Evolutionary conservation across 148 eudicot genomes (phyloP).

Genomic region (Diospyros kaki): DNA sequence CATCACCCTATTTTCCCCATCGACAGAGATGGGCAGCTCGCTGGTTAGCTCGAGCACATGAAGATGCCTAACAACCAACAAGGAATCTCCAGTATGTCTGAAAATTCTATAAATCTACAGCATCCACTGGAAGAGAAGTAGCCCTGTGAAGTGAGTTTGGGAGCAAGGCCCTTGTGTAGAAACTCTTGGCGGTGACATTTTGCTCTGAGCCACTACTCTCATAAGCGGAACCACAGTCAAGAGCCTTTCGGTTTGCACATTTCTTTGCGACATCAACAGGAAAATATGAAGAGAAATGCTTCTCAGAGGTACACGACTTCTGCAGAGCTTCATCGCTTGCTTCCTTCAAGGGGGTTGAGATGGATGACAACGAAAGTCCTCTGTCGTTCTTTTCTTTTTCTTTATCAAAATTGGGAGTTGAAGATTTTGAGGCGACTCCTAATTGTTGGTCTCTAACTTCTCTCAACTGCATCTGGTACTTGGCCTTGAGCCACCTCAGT

Average conservation of each 20-base stretch:
- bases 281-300: constrained; percentile 29
- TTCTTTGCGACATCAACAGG: constrained; percentile 19
- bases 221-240: constrained; percentile 10
- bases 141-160: constrained; percentile 73
- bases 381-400: constrained; percentile 17
- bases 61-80: background rate
- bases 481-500: constrained; percentile 50
- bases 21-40: too few species aligned
- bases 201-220: constrained; percentile 40
- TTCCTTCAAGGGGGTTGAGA: constrained; percentile 16
- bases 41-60: too few species aligned
- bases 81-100: too few species aligned
- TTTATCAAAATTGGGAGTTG: constrained; percentile 11
- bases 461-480: constrained; percentile 49
- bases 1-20: background rate
- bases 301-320: constrained; percentile 21
- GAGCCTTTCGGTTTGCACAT: background rate
- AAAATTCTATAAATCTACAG: constrained; percentile 40
- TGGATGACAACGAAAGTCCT: constrained; percentile 8
- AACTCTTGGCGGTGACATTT: constrained; percentile 38
- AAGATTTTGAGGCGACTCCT: constrained; percentile 23
- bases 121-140: constrained; percentile 71
- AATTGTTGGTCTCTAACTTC: constrained; percentile 35
- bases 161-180: constrained; percentile 32
- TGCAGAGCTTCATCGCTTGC: constrained; percentile 18